Conservation (phyloP, 2,329 filamentous ascomycete genomes). For the Rhynchosporium secalis region DNA sequence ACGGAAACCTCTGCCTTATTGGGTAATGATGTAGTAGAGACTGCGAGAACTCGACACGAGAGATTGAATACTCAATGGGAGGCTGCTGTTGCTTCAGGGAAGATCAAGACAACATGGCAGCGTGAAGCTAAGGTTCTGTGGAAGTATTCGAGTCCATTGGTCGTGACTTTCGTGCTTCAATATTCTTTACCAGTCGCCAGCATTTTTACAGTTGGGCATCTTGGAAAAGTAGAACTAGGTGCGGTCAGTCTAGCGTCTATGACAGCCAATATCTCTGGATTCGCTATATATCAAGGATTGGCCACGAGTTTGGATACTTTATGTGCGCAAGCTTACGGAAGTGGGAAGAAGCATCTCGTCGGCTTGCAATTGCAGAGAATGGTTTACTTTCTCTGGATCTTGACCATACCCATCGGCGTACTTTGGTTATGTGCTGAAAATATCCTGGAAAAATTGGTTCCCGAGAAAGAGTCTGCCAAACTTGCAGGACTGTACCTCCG, state of each 20-base stretch:
- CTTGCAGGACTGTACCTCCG: constrained; percentile 74
- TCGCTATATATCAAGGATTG: constrained; percentile 78
- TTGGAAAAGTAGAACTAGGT: constrained; percentile 70
- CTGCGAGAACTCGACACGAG: constrained; percentile 52
- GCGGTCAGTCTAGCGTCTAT: constrained; percentile 71
- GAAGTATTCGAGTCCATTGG: constrained; percentile 68
- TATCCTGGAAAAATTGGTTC: constrained; percentile 67
- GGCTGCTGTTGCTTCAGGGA: constrained; percentile 76
- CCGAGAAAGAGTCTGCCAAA: constrained; percentile 67
- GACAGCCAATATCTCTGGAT: constrained; percentile 77
- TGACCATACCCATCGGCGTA: constrained; percentile 70
- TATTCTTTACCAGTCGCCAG: constrained; percentile 83
- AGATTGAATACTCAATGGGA: constrained; percentile 77
- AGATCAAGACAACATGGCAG: constrained; percentile 88
- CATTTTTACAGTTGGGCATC: constrained; percentile 74
- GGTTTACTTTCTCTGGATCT: constrained; percentile 71
- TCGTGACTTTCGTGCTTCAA: constrained; percentile 75
- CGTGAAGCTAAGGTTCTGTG: constrained; percentile 81
- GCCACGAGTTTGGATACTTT: constrained; percentile 90
- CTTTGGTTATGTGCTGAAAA: constrained; percentile 69
- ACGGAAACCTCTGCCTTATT: constrained; percentile 45
- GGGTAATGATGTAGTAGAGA: constrained; percentile 43
- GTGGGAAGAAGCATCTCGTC: constrained; percentile 84
- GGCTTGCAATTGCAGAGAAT: constrained; percentile 81
- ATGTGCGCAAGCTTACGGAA: constrained; percentile 91